Base-by-base conservation (phyloP, 2,329 filamentous ascomycete species). In the Fonsecaea nubica region DNA sequence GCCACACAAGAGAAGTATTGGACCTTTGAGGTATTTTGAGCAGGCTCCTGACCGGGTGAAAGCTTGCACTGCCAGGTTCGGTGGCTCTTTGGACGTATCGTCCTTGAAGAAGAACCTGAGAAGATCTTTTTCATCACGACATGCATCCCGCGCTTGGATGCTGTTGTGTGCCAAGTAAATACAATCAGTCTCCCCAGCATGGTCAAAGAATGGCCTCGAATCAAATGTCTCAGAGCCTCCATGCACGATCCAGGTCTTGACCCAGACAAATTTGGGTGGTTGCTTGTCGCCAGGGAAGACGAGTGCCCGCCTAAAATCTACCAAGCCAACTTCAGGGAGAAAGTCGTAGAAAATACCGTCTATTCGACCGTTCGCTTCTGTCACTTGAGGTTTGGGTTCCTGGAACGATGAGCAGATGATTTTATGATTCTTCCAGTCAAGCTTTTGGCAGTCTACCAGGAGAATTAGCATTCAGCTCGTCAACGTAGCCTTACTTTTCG, bases 371-470 rank as follows among this genome's bases (percentile, higher is more conserved):
- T 35, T 36, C 18, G 30, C 13, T n/a, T 48, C 59, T 13, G 59
- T 36, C 33, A 40, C 25, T 25, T 21, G 13, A 36, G 55, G 55
- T 10, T 25, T 58, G 3, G 32, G 21, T 30, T 58, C 55, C 7
- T 38, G 32, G 48, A 62, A 62, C 9, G 59, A 53, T 38, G 59
- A 10, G 59, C 59, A 62, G 2, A 62, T 15, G 35, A 55, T 62
- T 50, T 62, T 55, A 32, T 62, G 59, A 42, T 54, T 55, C 35
- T 62, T 62, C 59, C 59, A 62, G 35, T 62, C 59, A 15, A 62
- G 45, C 15, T 33, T 42, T 18, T 62, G 59, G 30, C 59, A 62
- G 18, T 62, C 59, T 62, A 18, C 33, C 25, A 15, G 21, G 9
- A 12, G 13, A n/a, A 62, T 30, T 30, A 35, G n/a, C 13, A 9